Evolutionary conservation across 1,284 basidiomycete species (phyloP), one percentile per base, ranked within the genome.

Genomic region (Ustilago lituana): DNA sequence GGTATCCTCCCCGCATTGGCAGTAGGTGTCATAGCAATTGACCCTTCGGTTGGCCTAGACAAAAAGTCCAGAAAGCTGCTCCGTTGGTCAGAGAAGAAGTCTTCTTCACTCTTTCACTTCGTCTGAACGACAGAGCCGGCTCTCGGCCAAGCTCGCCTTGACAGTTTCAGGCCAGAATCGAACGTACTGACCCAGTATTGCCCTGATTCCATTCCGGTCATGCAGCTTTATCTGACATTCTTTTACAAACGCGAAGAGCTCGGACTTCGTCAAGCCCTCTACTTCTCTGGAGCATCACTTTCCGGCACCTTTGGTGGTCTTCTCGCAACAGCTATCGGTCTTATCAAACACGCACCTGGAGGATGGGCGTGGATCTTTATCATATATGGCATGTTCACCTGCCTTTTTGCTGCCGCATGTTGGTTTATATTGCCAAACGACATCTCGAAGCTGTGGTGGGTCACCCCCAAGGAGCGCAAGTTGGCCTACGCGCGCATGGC

Each of bases 341-440:
- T 73, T 14, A 73, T 79, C 66, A 67, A 72, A 5, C 55, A 47
- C n/a, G 45, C 53, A 14, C 44, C 47, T 0, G 73, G 69, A 7
- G 73, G 73, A 23, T 80, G 75, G 76, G 48, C 41, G 1, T 77
- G 65, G 72, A 70, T 80, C 24, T 79, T 79, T 52, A 74, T 79
- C 54, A 41, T 79, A 4, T 77, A 80, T 43, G 79, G 77, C 2
- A 56, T 75, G 22, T 60, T 73, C 38, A 80, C 79, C 5, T 52
- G 78, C 19, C 22, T 78, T 10, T 65, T 78, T 19, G 79, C 67
- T 20, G 11, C 79, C 2, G 22, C 37, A 1, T 70, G 64, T 47
- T 50, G 71, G 37, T 74, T 56, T 15, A 47, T 79, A 23, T 46
- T 79, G 14, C 79, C 79, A 1, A 73, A 78, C 43, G 53, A 56